These are phyloP conservation scores for Hibiscus trionum DNA, from an alignment of 345 rosid species.

Conservation along the genomic window DNA sequence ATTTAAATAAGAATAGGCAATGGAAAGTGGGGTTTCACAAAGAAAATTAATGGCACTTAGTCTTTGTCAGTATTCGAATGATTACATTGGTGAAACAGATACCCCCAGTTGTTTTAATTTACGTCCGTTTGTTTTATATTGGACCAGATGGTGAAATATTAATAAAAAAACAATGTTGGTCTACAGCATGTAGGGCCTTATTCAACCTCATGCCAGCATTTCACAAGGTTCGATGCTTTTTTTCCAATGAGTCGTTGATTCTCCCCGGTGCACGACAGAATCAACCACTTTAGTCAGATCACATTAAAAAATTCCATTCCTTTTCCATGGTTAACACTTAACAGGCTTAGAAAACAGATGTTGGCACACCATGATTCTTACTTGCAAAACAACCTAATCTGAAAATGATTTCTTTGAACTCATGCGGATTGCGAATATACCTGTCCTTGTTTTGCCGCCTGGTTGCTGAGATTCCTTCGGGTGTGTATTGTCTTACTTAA, in stretches of 20 bases:
- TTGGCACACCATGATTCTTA: too few relatives aligned
- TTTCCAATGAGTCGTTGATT: not conserved
- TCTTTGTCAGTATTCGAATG: conserved; percentile 3
- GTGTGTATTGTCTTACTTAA: too few relatives aligned
- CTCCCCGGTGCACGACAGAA: not conserved
- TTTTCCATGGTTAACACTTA: too few relatives aligned
- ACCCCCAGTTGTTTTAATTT: not conserved
- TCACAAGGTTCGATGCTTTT: not conserved
- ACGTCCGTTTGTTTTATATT: not conserved
- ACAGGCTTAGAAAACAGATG: too few relatives aligned
- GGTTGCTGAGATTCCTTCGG: too few relatives aligned
- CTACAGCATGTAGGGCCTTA: not conserved
- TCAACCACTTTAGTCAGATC: not conserved
- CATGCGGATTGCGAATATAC: not conserved
- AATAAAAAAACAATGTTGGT: not conserved
- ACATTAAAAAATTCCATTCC: too few relatives aligned
- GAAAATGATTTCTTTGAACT: not conserved
- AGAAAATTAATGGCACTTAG: not conserved
- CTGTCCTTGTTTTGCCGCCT: not conserved
- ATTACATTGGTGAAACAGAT: not conserved
- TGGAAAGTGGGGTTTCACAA: not conserved
- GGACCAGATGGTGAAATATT: not conserved
- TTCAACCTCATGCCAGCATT: not conserved
- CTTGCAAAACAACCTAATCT: not conserved
- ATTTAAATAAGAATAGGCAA: not conserved